Percentiles rank a stretch among this genome's conserved stretches.
Evolutionary conservation across 768 basidiomycete species (phyloP).

Genomic region (Tubosaeta sp.): DNA sequence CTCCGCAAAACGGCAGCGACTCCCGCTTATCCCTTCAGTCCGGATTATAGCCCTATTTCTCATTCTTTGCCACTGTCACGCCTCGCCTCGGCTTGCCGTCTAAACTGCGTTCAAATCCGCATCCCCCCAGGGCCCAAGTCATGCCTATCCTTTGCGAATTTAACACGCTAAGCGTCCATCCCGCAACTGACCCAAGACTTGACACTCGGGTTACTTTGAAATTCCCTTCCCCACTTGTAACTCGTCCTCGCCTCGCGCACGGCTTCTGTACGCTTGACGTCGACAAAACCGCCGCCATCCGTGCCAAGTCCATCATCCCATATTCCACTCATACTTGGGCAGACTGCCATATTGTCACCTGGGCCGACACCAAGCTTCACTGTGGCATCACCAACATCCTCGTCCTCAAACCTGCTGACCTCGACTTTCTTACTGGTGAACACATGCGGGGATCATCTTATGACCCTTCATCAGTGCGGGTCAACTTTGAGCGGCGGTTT

Average conservation of each 20-base stretch:
- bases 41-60: not conserved
- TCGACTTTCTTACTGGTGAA: slow-evolving; percentile 15
- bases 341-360: slow-evolving; percentile 7
- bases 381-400: not conserved
- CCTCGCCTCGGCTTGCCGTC: not conserved
- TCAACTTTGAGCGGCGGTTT: slow-evolving; percentile 12
- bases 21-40: no score
- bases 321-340: slow-evolving; percentile 3
- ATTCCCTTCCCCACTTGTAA: slow-evolving; percentile 12
- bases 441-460: not conserved
- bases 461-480: not conserved
- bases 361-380: slow-evolving; percentile 1
- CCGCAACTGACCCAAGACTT: not conserved
- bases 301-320: slow-evolving; percentile 4
- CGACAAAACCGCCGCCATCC: slow-evolving; percentile 5
- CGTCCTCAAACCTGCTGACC: slow-evolving; percentile 5
- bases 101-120: not conserved
- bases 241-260: slow-evolving; percentile 17
- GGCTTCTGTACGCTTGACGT: slow-evolving; percentile 12
- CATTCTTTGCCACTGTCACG: not conserved
- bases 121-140: not conserved
- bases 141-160: slow-evolving; percentile 17
- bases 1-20: no score
- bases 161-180: slow-evolving; percentile 4
- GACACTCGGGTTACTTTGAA: slow-evolving; percentile 8